phyloP scores from a whole-genome alignment of 192 early-diverging fungal genomes.

The Coemansia sp. region DNA sequence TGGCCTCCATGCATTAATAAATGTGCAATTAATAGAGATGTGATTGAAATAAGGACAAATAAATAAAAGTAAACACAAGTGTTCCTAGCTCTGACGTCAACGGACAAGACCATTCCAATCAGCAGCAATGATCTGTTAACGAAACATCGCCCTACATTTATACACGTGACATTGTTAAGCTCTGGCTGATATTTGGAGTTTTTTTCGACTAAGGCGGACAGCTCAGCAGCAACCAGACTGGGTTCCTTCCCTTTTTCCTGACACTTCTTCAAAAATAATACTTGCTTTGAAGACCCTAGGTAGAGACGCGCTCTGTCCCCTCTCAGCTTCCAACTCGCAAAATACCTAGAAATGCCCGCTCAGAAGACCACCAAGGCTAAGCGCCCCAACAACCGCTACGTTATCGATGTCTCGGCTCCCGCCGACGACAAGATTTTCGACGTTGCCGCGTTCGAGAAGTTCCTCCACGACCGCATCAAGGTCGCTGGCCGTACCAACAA shows the following conservation, averaged over 20 bases:
- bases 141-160: conserved; percentile 5
- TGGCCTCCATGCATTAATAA: conserved; percentile 2
- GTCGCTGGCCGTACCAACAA: conserved; percentile 94
- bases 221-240: neutral
- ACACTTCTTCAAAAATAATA: conserved; percentile 20
- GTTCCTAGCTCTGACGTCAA: neutral
- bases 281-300: conserved; percentile 37
- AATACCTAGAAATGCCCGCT: conserved; percentile 37
- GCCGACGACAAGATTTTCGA: conserved; percentile 96
- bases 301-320: conserved; percentile 46
- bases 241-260: conserved; percentile 46
- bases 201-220: neutral
- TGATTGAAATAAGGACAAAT: neutral
- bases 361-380: conserved; percentile 55
- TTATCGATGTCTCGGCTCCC: conserved; percentile 90
- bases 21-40: neutral
- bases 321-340: conserved; percentile 3
- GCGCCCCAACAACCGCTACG: conserved; percentile 77
- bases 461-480: conserved; percentile 98
- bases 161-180: neutral
- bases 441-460: conserved; percentile 96
- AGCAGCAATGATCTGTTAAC: neutral
- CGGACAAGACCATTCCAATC: neutral
- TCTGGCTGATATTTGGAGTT: too few relatives aligned
- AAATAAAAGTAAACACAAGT: neutral